phyloP scores from a whole-genome alignment of 768 basidiomycete species.

The Mycena rosella region DNA sequence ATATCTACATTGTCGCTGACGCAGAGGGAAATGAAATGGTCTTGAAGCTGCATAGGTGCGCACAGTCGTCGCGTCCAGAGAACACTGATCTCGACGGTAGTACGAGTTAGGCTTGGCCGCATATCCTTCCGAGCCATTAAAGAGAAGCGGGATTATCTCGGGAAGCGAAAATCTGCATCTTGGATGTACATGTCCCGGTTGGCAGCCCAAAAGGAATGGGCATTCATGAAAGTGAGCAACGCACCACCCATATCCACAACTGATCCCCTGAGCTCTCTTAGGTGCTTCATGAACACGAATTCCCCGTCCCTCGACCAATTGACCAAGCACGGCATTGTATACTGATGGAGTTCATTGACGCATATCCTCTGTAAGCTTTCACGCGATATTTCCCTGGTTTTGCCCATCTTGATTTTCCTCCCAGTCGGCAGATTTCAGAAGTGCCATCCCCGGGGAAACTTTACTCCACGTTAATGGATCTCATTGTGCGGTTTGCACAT shows the following conservation, averaged over 20 bases:
- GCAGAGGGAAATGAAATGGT: constrained; percentile 88
- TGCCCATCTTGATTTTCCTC: constrained; percentile 22
- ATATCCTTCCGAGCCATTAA: constrained; percentile 98
- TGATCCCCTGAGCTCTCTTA: constrained; percentile 45
- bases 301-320: constrained; percentile 93
- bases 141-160: constrained; percentile 95
- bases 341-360: constrained; percentile 96
- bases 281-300: constrained; percentile 92
- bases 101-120: constrained; percentile 82
- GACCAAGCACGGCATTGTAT: constrained; percentile 97
- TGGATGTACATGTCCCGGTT: constrained; percentile 99
- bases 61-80: constrained; percentile 4
- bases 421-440: constrained; percentile 88
- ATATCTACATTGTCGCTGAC: constrained; percentile 93
- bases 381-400: constrained; percentile 3
- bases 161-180: constrained; percentile 94
- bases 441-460: constrained; percentile 89
- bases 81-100: constrained; percentile 13
- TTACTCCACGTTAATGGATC: constrained; percentile 93
- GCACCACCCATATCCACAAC: background rate
- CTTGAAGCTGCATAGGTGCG: constrained; percentile 92
- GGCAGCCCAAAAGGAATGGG: constrained; percentile 97
- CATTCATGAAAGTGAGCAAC: constrained; percentile 92
- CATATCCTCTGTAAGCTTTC: constrained; percentile 86
- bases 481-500: constrained; percentile 94